Percentiles rank a stretch among this genome's conserved stretches.
Evolutionary conservation across 192 early-diverging fungal species (phyloP).

Genomic region (Podila epicladia): DNA sequence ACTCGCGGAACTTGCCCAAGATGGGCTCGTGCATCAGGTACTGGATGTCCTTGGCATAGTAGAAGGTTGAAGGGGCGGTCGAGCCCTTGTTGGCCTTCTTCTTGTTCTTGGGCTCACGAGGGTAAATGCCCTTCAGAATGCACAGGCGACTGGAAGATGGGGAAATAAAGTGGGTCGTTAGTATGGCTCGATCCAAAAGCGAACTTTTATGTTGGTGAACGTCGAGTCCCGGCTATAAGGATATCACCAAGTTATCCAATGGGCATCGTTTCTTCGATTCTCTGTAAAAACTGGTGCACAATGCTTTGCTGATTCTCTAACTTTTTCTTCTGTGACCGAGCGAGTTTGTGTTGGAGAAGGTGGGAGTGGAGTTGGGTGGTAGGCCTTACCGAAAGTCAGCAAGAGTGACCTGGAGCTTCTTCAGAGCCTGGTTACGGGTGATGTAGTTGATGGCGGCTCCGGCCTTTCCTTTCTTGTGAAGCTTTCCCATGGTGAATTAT

Average conservation of each 20-base stretch:
- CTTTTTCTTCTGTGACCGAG: background rate
- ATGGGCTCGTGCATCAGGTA: slow-evolving; percentile 95
- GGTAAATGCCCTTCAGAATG: slow-evolving; percentile 99
- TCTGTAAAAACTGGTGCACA: too few species aligned
- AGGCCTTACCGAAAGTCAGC: slow-evolving; percentile 87
- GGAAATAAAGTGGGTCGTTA: too few species aligned
- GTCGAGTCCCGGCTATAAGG: too few species aligned
- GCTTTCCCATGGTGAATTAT: slow-evolving; percentile 63
- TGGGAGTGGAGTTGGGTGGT: background rate
- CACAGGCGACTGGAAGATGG: slow-evolving; percentile 79
- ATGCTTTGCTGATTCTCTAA: too few species aligned
- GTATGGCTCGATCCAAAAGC: too few species aligned
- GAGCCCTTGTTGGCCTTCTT: slow-evolving; percentile 94
- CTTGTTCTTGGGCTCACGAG: slow-evolving; percentile 92
- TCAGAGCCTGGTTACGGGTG: slow-evolving; percentile 88
- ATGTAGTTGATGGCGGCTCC: slow-evolving; percentile 93
- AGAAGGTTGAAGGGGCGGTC: slow-evolving; percentile 85
- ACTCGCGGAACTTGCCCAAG: slow-evolving; percentile 90
- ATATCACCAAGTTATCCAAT: too few species aligned
- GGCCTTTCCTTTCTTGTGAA: slow-evolving; percentile 86
- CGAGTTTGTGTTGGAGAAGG: background rate
- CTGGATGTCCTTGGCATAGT: slow-evolving; percentile 97
- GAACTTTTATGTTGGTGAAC: too few species aligned
- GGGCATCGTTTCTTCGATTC: too few species aligned
- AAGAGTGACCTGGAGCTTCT: slow-evolving; percentile 94